A percentile compares a stretch with the other conserved stretches of the same genome.
These are phyloP conservation scores for Thermothelomyces thermophilus DNA, from an alignment of 2,329 filamentous ascomycete species.

Conservation along the genomic window DNA sequence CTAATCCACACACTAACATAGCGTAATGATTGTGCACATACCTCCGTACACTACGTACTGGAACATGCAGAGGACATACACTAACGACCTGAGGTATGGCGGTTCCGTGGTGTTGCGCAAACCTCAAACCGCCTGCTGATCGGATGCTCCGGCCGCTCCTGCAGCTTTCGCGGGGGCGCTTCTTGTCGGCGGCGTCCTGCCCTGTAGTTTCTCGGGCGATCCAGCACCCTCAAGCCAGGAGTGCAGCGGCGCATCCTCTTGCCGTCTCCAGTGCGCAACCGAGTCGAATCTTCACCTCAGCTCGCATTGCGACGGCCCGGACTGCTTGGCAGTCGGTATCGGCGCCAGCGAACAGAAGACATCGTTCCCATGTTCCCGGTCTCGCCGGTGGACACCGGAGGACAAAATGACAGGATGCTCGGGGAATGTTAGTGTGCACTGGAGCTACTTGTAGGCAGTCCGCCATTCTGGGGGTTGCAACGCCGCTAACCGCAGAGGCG, in stretches of 20 bases:
- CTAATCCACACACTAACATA: too few relatives aligned
- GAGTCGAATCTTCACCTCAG: too few relatives aligned
- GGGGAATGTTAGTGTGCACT: background rate
- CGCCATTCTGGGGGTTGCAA: background rate
- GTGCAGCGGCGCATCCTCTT: background rate
- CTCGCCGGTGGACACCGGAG: background rate
- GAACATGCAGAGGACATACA: too few relatives aligned
- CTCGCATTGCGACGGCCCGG: conserved; percentile 2
- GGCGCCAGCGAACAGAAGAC: background rate
- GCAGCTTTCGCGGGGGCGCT: conserved; percentile 12
- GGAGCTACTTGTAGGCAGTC: background rate
- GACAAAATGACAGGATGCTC: conserved; percentile 1
- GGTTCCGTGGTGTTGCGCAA: too few relatives aligned
- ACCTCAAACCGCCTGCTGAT: too few relatives aligned
- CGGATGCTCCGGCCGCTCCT: background rate
- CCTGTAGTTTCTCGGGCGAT: conserved; percentile 3
- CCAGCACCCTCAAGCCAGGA: background rate
- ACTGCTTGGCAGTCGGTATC: background rate
- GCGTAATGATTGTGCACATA: too few relatives aligned
- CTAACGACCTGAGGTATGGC: too few relatives aligned
- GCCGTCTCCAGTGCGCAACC: too few relatives aligned
- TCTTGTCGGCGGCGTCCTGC: background rate
- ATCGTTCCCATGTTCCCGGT: background rate
- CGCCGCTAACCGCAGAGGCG: background rate
- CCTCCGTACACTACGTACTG: too few relatives aligned